Evolutionary conservation across 169 alveolate species (phyloP), one percentile per base, ranked within the genome.

Genomic region (Plasmodium blacklocki): DNA sequence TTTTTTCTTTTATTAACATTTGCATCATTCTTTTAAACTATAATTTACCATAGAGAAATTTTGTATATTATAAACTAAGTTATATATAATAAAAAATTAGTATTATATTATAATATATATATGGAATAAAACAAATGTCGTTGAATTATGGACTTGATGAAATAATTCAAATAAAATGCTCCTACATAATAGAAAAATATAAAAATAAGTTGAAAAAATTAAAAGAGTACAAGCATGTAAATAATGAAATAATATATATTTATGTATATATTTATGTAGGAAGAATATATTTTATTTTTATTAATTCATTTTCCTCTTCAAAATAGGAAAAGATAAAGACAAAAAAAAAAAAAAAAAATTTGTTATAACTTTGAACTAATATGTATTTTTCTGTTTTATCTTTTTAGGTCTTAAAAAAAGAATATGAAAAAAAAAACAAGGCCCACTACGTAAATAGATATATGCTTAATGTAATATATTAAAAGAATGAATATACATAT

Each of bases 181-280:
- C 87, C 78, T 85, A 85, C 62, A 4, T 85, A 50, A 85, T 85
- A 71, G 92, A 85, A 43, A 85, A 85, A 70, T 85, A 85, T 39
- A 68, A 85, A 71, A 85, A 60, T 43, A 85, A 85, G 45, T 54
- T 85, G 32, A 72, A 62, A 54, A 85, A 85, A 49, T 43, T 85
- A 68, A 85, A 85, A 54, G 76, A 58, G 66, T 56, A 21, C 43
- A 76, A 76, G 43, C 71, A 74, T 73, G 86, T 85, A 85, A 85
- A 71, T 58, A 49, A 14, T 43, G 67, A 54, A 73, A 64, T 12
- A 0, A 83, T 23, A n/a, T 39, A 45, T 26, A 26, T 26, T 0
- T 32, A 32, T 32, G 0, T 32, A 32, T 39, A 5, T 0, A 39
- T 5, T 39, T 39, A 39, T 39, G 47, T 5, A 6, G 47, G 47